These are phyloP conservation scores for Penicillium sp. DNA, from an alignment of 2,329 filamentous ascomycete species.

Conservation along the genomic window DNA sequence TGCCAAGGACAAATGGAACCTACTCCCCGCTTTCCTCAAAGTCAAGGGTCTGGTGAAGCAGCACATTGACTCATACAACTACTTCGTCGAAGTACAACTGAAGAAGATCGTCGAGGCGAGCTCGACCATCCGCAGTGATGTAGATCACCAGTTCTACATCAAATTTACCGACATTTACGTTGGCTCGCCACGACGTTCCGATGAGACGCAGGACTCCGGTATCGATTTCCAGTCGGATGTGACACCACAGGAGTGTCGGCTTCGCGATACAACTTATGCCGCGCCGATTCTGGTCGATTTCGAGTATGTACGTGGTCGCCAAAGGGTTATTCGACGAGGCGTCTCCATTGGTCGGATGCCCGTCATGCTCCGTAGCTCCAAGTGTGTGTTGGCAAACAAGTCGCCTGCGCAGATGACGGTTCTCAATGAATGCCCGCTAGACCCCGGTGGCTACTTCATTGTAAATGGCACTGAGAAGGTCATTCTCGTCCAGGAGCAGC, in stretches of 20 bases:
- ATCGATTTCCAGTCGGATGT: conserved; percentile 51
- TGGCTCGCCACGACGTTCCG: conserved; percentile 71
- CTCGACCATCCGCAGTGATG: conserved; percentile 80
- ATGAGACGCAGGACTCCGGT: conserved; percentile 58
- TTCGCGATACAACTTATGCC: conserved; percentile 96
- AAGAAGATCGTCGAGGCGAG: conserved; percentile 96
- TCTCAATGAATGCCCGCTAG: conserved; percentile 91
- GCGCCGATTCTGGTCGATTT: conserved; percentile 93
- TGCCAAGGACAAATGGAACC: conserved; percentile 85
- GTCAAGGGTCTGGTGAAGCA: conserved; percentile 96
- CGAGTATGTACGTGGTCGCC: conserved; percentile 77
- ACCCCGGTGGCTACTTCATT: conserved; percentile 97
- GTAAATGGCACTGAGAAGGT: conserved; percentile 98
- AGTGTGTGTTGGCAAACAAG: conserved; percentile 79
- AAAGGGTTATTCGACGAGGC: conserved; percentile 66
- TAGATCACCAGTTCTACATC: conserved; percentile 87
- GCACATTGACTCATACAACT: conserved; percentile 98
- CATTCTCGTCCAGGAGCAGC: conserved; percentile 94
- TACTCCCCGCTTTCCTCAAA: conserved; percentile 94
- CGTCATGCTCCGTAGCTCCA: conserved; percentile 94
- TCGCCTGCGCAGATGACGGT: conserved; percentile 83
- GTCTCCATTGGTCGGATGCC: conserved; percentile 86
- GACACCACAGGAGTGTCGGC: conserved; percentile 91
- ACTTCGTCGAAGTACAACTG: conserved; percentile 92
- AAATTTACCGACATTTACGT: conserved; percentile 91